Evolutionary conservation across 2,329 filamentous ascomycete species (phyloP), one percentile per base, ranked within the genome.

Genomic region (Trichophyton equinum): DNA sequence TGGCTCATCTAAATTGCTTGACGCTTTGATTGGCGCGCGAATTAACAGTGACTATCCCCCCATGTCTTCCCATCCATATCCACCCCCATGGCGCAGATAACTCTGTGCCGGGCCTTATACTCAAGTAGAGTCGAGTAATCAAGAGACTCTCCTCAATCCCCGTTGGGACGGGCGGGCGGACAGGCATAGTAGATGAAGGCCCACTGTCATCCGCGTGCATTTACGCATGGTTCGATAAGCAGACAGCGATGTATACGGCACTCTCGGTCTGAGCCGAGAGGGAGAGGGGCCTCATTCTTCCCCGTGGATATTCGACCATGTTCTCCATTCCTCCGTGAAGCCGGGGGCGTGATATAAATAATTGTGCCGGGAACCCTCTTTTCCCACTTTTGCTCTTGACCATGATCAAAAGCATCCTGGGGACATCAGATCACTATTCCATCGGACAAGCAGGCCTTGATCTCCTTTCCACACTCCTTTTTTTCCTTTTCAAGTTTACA

Each of bases 151-250:
- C 27, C 15, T 30, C n/a, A 11, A 27, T 18, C 46, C 20, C 22
- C 46, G 46, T 27, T 51, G 46, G 51, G 27, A 30, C 22, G 51
- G 27, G 51, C 22, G 51, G 27, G 27, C n/a, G 33, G 51, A 55
- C n/a, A 27, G 27, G 33, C 33, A 38, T 38, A 38, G 33, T 38
- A 38, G 33, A 38, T 38, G 33, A 30, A 27, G 47, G 51, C 7
- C 49, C 49, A 55, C 51, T 20, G 51, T 55, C 51, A 55, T 55
- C 51, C 51, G 30, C n/a, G 27, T 55, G 27, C 51, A 55, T 55
- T 18, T 55, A 36, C 30, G 51, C 51, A 55, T 55, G 51, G 51
- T 18, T 55, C 40, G 15, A 55, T 55, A 55, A 55, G 25, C 51
- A 55, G 25, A 55, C 27, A 36, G 8, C 27, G 27, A 44, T 44